phyloP scores from a whole-genome alignment of 108 stramenopile genomes.

The Discostella pseudostelligera region DNA sequence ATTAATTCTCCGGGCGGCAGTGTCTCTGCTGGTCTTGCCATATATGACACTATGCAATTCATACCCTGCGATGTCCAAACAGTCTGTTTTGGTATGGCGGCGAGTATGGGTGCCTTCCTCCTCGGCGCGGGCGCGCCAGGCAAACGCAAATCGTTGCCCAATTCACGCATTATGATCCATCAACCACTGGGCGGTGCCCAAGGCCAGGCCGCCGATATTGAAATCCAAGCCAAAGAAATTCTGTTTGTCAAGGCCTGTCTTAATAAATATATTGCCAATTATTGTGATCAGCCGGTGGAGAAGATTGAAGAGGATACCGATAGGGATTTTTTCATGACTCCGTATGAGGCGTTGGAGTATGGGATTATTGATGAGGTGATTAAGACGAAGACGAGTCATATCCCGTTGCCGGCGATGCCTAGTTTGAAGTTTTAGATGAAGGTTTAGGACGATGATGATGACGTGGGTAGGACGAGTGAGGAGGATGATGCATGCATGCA shows the following conservation, averaged over 20 bases:
- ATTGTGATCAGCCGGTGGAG: slow-evolving; percentile 89
- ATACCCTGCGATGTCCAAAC: slow-evolving; percentile 95
- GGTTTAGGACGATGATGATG: background rate
- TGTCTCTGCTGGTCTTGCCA: slow-evolving; percentile 91
- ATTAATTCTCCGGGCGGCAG: slow-evolving; percentile 95
- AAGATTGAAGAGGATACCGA: slow-evolving; percentile 96
- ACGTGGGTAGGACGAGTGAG: background rate
- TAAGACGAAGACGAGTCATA: slow-evolving; percentile 91
- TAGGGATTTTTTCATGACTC: slow-evolving; percentile 97
- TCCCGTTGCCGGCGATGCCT: slow-evolving; percentile 82
- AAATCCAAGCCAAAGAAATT: slow-evolving; percentile 96
- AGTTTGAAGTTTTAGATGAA: slow-evolving; percentile 20
- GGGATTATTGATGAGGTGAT: slow-evolving; percentile 97
- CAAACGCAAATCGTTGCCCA: slow-evolving; percentile 89
- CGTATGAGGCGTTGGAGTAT: slow-evolving; percentile 92
- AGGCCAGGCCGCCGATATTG: slow-evolving; percentile 96
- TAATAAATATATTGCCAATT: slow-evolving; percentile 92
- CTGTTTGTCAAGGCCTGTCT: slow-evolving; percentile 32
- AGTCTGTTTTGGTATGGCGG: slow-evolving; percentile 97
- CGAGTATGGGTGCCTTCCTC: slow-evolving; percentile 95
- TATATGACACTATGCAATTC: slow-evolving; percentile 97
- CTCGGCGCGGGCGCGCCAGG: slow-evolving; percentile 91
- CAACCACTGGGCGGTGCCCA: slow-evolving; percentile 97
- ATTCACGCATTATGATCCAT: slow-evolving; percentile 98
- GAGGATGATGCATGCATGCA: too few relatives aligned